phyloP scores from a whole-genome alignment of 192 early-diverging fungal genomes.

The Podila epicladia region DNA sequence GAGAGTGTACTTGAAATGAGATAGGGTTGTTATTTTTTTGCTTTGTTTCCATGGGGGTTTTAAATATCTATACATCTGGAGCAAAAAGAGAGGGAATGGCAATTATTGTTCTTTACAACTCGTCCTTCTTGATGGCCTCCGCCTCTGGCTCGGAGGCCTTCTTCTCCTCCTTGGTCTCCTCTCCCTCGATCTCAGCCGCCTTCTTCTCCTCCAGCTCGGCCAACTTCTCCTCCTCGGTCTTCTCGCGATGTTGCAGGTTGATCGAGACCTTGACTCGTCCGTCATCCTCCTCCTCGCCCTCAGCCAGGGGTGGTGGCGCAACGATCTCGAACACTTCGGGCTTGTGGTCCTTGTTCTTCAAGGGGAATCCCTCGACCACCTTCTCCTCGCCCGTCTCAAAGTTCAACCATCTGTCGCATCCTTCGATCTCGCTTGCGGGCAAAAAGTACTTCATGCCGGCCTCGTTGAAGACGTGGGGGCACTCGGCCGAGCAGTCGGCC shows the following conservation, averaged over 20 bases:
- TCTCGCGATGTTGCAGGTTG: neutral
- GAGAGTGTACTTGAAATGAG: no score
- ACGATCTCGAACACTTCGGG: conserved; percentile 32
- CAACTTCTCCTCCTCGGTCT: conserved; percentile 8
- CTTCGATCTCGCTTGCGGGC: conserved; percentile 32
- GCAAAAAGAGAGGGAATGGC: no score
- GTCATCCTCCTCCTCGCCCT: conserved; percentile 10
- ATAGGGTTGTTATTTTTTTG: no score
- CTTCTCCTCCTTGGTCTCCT: neutral
- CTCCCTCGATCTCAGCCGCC: neutral
- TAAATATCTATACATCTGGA: no score
- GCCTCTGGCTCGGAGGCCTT: neutral
- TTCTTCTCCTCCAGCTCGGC: neutral
- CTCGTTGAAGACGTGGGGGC: conserved; percentile 20
- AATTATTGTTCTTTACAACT: neutral
- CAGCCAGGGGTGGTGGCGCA: conserved; percentile 7
- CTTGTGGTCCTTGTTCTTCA: conserved; percentile 20
- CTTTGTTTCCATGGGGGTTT: no score
- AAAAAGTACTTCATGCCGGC: conserved; percentile 36
- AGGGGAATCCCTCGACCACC: conserved; percentile 1
- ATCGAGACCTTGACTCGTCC: conserved; percentile 8
- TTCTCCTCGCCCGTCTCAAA: conserved; percentile 30
- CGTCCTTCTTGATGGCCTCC: neutral
- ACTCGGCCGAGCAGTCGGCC: conserved; percentile 46
- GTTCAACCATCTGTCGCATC: conserved; percentile 45